Conservation (phyloP, 2,329 filamentous ascomycete genomes). For the Aureobasidium sp. region DNA sequence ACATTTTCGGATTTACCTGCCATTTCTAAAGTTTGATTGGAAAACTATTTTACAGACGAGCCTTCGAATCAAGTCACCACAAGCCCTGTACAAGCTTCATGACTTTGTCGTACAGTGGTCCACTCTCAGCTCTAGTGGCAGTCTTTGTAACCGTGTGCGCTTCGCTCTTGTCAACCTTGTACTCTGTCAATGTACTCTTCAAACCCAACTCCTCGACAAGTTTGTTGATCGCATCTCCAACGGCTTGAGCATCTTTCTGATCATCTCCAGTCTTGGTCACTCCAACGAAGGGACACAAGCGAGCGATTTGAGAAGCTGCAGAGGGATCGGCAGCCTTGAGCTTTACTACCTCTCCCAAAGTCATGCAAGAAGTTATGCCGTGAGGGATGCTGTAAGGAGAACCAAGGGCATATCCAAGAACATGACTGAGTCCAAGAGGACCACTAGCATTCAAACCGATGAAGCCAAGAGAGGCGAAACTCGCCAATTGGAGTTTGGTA, state of each 20-base stretch:
- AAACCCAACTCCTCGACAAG: conserved; percentile 37
- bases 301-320: conserved; percentile 38
- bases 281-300: conserved; percentile 37
- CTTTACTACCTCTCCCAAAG: conserved; percentile 45
- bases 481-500: conserved; percentile 44
- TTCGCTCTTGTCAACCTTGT: conserved; percentile 34
- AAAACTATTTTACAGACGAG: neutral
- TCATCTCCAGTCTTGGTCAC: conserved; percentile 31
- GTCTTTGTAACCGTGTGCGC: conserved; percentile 34
- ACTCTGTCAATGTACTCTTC: conserved; percentile 38
- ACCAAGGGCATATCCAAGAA: conserved; percentile 42
- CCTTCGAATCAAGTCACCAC: conserved; percentile 17
- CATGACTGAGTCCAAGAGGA: conserved; percentile 38
- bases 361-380: conserved; percentile 47
- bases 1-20: no score
- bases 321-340: conserved; percentile 38
- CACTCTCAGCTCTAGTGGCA: conserved; percentile 35
- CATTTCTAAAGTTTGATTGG: no score
- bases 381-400: conserved; percentile 48
- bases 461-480: conserved; percentile 43
- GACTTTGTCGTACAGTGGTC: conserved; percentile 35
- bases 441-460: conserved; percentile 42
- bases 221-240: conserved; percentile 35
- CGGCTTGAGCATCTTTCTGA: conserved; percentile 34
- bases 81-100: conserved; percentile 34